phyloP scores from a whole-genome alignment of 345 rosid species.

The Reutealis trisperma region DNA sequence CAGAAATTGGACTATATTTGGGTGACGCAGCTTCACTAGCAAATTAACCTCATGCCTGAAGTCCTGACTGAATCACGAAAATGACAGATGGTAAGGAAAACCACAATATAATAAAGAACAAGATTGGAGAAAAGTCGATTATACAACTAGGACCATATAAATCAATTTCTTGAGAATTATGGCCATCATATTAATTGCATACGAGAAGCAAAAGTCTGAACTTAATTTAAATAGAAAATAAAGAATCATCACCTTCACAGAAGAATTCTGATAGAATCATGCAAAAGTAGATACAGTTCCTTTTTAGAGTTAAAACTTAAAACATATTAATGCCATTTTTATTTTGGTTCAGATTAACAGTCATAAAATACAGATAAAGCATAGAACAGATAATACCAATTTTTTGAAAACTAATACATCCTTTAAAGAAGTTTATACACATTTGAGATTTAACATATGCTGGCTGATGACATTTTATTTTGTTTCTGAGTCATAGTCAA shows the following conservation, averaged over 20 bases:
- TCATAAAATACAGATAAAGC: slow-evolving; percentile 5
- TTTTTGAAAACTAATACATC: neutral
- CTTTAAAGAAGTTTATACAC: neutral
- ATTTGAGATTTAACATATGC: neutral
- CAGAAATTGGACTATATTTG: slow-evolving; percentile 95
- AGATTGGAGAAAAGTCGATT: neutral
- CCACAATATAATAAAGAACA: neutral
- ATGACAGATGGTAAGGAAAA: slow-evolving; percentile 20
- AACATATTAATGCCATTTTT: neutral
- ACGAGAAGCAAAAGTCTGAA: neutral
- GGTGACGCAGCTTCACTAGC: slow-evolving; percentile 98
- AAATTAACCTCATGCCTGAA: slow-evolving; percentile 98
- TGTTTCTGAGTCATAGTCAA: neutral
- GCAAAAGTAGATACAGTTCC: slow-evolving; percentile 1
- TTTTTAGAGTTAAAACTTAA: neutral
- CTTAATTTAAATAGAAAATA: neutral
- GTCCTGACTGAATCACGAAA: slow-evolving; percentile 75
- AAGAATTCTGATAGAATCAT: slow-evolving; percentile 3
- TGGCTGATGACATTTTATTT: neutral
- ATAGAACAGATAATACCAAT: neutral
- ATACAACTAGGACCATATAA: slow-evolving; percentile 13
- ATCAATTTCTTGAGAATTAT: slow-evolving; percentile 13
- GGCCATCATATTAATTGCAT: neutral
- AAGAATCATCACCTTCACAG: neutral
- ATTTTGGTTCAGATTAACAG: slow-evolving; percentile 4